Evolutionary conservation across 208 protist species (phyloP).

Genomic region (Vickermania ingenoplastis): DNA sequence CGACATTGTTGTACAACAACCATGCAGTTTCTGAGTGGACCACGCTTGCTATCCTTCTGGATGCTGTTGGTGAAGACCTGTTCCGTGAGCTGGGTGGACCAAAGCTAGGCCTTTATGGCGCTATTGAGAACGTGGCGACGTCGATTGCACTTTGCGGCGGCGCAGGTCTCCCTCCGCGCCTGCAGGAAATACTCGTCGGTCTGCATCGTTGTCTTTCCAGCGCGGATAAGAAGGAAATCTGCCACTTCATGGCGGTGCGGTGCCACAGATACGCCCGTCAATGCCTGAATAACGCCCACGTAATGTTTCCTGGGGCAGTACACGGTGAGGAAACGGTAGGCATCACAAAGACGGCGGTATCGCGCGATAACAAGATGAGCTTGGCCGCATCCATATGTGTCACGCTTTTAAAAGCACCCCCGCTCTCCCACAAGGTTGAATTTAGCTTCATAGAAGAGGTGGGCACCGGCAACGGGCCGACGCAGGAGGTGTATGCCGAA

Average conservation of each 20-base stretch:
- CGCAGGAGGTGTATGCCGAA: constrained; percentile 82
- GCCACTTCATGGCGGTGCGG: constrained; percentile 54
- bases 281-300: constrained; percentile 39
- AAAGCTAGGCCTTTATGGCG: constrained; percentile 47
- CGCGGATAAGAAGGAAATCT: constrained; percentile 36
- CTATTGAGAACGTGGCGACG: constrained; percentile 21
- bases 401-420: constrained; percentile 26
- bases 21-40: constrained; percentile 1
- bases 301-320: constrained; percentile 27
- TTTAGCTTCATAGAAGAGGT: constrained; percentile 74
- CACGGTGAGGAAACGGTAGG: constrained; percentile 40
- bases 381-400: constrained; percentile 29
- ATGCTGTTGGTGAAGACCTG: constrained; percentile 6
- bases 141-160: constrained; percentile 50
- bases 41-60: constrained; percentile 22
- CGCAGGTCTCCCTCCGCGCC: constrained; percentile 24
- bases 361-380: constrained; percentile 18
- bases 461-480: constrained; percentile 75
- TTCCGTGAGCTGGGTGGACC: constrained; percentile 11
- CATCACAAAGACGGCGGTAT: constrained; percentile 41
- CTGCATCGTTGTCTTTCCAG: constrained; percentile 33
- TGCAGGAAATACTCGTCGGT: constrained; percentile 17
- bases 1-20: constrained; percentile 7
- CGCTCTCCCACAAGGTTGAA: constrained; percentile 56
- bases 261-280: constrained; percentile 68